A percentile compares a stretch with the other conserved stretches of the same genome.
phyloP scores from a whole-genome alignment of 441 rosid species.

The Corymbia citriodora region DNA sequence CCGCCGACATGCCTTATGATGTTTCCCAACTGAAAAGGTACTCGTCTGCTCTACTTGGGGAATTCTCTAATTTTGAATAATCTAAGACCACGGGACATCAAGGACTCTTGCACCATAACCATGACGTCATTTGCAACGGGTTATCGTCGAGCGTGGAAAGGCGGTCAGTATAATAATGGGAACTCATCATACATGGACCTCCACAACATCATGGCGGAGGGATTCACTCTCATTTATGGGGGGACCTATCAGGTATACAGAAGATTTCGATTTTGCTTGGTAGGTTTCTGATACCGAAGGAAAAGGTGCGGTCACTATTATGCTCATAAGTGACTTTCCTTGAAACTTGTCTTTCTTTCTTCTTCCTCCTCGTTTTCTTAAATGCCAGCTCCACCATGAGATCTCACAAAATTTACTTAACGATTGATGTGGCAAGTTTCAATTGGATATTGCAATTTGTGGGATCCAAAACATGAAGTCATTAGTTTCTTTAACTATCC shows the following conservation, averaged over 20 bases:
- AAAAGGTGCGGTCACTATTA: neutral
- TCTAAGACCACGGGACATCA: neutral
- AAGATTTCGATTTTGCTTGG: neutral
- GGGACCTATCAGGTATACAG: rapidly evolving
- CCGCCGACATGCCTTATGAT: neutral
- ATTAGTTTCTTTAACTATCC: neutral
- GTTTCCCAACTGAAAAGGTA: neutral
- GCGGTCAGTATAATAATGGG: neutral
- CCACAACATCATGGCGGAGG: neutral
- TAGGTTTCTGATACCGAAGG: neutral
- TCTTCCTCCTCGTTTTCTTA: neutral
- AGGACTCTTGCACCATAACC: neutral
- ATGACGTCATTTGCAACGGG: neutral
- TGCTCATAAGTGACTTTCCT: neutral
- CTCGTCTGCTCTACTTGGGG: neutral
- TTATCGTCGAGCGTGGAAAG: rapidly evolving
- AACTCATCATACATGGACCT: neutral
- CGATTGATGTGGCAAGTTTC: neutral
- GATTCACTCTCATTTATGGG: neutral
- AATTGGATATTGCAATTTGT: neutral
- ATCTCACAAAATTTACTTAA: neutral
- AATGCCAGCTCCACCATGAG: neutral
- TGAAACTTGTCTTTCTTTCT: neutral
- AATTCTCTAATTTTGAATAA: rapidly evolving
- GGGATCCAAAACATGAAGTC: neutral